These are phyloP conservation scores for Calocybe gangraenosa DNA, from an alignment of 768 basidiomycete genomes.

Conservation along the genomic window DNA sequence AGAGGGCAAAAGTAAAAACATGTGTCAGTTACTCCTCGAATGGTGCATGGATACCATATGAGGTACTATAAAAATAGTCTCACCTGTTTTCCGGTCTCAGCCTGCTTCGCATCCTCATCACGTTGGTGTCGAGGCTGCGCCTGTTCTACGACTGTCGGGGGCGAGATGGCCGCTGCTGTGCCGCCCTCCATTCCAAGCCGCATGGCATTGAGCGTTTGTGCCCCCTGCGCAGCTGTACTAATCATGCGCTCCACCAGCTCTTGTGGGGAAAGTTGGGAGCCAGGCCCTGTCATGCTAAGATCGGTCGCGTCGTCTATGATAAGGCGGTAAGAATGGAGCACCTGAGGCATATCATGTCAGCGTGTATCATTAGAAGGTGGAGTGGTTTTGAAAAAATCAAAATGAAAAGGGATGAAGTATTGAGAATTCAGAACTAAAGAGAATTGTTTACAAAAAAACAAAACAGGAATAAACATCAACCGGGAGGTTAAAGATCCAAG, in stretches of 20 bases:
- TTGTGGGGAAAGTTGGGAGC: not conserved
- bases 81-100: conserved; percentile 7
- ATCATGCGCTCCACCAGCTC: conserved; percentile 35
- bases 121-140: not conserved
- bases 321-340: conserved; percentile 25
- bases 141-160: not conserved
- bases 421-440: not conserved
- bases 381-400: not conserved
- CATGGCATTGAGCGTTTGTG: conserved; percentile 44
- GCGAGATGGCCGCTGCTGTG: not conserved
- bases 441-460: not conserved
- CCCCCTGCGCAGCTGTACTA: conserved; percentile 37
- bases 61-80: not conserved
- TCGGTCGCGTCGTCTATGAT: conserved; percentile 25
- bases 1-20: not conserved
- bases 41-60: no score
- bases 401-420: not conserved
- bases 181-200: not conserved
- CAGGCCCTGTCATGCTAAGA: not conserved
- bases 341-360: conserved; percentile 6
- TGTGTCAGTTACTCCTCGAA: not conserved
- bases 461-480: not conserved
- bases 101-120: not conserved
- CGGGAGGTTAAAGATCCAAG: not conserved
- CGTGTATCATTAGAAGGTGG: not conserved